Conservation (phyloP, 768 basidiomycete genomes). For the Boletus sensibilis region DNA sequence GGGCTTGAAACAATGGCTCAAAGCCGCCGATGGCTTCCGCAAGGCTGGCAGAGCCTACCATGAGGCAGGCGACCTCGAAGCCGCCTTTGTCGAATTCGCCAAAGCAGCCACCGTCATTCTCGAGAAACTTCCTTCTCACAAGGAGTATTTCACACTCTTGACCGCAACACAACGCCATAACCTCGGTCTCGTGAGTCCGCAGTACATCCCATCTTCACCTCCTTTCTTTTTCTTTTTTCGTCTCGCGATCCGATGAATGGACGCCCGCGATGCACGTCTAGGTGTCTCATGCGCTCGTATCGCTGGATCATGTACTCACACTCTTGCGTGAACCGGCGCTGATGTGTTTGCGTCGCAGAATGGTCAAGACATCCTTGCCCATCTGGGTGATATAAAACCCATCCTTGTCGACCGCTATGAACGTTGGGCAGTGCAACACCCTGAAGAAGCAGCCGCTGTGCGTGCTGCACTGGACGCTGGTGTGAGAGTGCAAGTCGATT, state of each 20-base stretch:
- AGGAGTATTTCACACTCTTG: slow-evolving; percentile 58
- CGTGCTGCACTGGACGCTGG: slow-evolving; percentile 23
- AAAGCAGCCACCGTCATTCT: slow-evolving; percentile 75
- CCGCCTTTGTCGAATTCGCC: slow-evolving; percentile 70
- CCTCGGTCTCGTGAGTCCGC: slow-evolving; percentile 62
- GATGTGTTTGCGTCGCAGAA: slow-evolving; percentile 45
- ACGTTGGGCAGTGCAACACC: slow-evolving; percentile 50
- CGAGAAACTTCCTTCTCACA: slow-evolving; percentile 74
- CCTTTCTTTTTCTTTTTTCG: not conserved
- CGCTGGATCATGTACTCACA: not conserved
- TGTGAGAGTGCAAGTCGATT: slow-evolving; percentile 24
- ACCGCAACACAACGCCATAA: slow-evolving; percentile 60
- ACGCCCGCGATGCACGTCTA: not conserved
- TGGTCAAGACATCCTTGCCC: slow-evolving; percentile 70
- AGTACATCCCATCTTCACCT: slow-evolving; percentile 4
- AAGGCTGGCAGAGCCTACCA: slow-evolving; percentile 49
- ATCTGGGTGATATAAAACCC: slow-evolving; percentile 64
- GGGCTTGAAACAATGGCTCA: slow-evolving; percentile 66
- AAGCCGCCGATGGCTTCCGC: slow-evolving; percentile 61
- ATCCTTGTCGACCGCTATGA: slow-evolving; percentile 63
- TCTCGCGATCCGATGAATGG: slow-evolving; percentile 6
- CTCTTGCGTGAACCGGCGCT: slow-evolving; percentile 10
- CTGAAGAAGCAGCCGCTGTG: slow-evolving; percentile 33
- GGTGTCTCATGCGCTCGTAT: not conserved
- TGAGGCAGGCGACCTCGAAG: slow-evolving; percentile 58